Conservation (phyloP, 2,329 filamentous ascomycete genomes). For the Xylaria arbuscula region DNA sequence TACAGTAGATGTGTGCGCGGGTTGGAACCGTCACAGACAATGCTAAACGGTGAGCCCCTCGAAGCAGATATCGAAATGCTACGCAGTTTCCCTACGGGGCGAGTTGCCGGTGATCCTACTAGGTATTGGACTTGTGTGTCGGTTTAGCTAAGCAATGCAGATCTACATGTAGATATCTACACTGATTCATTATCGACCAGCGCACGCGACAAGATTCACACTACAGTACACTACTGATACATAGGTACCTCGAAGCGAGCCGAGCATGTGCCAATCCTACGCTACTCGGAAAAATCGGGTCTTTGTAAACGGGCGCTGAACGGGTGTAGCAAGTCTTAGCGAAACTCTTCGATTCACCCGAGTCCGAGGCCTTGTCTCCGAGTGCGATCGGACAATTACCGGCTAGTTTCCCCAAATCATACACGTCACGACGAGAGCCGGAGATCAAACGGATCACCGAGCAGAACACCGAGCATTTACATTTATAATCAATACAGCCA, state of each 20-base stretch:
- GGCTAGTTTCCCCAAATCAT: conserved; percentile 1
- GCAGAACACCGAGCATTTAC: background rate
- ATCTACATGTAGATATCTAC: conserved; percentile 9
- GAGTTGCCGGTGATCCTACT: conserved; percentile 17
- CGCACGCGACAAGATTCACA: background rate
- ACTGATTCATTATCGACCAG: background rate
- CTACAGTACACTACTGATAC: too few species aligned
- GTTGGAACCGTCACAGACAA: too few species aligned
- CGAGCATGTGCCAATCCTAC: conserved; percentile 15
- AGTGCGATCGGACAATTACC: conserved; percentile 16
- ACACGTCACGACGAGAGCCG: conserved; percentile 4
- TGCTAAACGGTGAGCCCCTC: background rate
- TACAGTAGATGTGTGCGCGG: background rate
- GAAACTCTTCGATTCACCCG: conserved; percentile 12
- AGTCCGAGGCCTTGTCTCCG: conserved; percentile 20
- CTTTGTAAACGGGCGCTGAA: background rate
- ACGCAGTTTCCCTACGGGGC: conserved; percentile 2
- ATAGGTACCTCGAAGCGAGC: conserved; percentile 25
- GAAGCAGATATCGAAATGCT: background rate
- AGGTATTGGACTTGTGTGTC: conserved; percentile 3
- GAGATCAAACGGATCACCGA: conserved; percentile 10
- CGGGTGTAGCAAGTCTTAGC: conserved; percentile 17
- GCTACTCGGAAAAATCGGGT: conserved; percentile 13
- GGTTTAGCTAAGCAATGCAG: conserved; percentile 18
- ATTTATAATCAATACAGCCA: conserved; percentile 3